Conservation (phyloP, 2,329 filamentous ascomycete genomes). For the Epichloe elymi region DNA sequence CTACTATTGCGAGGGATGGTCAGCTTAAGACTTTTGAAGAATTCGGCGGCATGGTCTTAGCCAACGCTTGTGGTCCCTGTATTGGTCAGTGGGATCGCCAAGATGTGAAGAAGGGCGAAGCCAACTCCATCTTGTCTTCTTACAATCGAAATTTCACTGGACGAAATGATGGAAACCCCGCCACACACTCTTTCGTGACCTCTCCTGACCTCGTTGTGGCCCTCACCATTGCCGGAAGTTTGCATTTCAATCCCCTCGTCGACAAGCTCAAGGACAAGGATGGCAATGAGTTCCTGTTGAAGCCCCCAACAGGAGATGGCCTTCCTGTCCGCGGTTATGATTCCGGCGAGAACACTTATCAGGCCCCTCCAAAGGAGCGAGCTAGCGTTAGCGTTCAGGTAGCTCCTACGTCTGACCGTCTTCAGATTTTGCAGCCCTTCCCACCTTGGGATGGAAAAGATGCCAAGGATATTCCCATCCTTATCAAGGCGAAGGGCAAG, state of each 20-base stretch:
- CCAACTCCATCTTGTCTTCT: slow-evolving; percentile 95
- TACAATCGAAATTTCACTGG: slow-evolving; percentile 99
- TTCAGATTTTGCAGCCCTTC: slow-evolving; percentile 85
- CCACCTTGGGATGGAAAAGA: slow-evolving; percentile 86
- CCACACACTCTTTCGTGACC: slow-evolving; percentile 85
- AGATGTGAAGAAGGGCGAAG: slow-evolving; percentile 86
- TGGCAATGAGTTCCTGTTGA: slow-evolving; percentile 88
- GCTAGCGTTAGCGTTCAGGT: slow-evolving; percentile 63
- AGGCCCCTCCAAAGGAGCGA: slow-evolving; percentile 79
- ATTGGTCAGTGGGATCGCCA: slow-evolving; percentile 92
- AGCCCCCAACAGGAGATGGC: slow-evolving; percentile 65
- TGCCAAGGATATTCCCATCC: slow-evolving; percentile 66
- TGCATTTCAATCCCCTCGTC: slow-evolving; percentile 90
- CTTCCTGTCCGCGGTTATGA: slow-evolving; percentile 78
- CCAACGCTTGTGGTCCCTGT: slow-evolving; percentile 88
- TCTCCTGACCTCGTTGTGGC: slow-evolving; percentile 85
- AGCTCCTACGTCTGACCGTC: slow-evolving; percentile 79
- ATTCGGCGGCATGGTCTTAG: slow-evolving; percentile 86
- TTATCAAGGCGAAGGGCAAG: slow-evolving; percentile 96
- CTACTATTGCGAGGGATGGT: slow-evolving; percentile 81
- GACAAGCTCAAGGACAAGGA: slow-evolving; percentile 90
- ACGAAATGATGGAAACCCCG: slow-evolving; percentile 91
- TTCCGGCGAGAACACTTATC: slow-evolving; percentile 85
- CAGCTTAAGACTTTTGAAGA: slow-evolving; percentile 92
- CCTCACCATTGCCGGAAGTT: slow-evolving; percentile 66